Base-by-base conservation (phyloP, 495 filamentous ascomycete genomes). In the Penicillium mononematosum region DNA sequence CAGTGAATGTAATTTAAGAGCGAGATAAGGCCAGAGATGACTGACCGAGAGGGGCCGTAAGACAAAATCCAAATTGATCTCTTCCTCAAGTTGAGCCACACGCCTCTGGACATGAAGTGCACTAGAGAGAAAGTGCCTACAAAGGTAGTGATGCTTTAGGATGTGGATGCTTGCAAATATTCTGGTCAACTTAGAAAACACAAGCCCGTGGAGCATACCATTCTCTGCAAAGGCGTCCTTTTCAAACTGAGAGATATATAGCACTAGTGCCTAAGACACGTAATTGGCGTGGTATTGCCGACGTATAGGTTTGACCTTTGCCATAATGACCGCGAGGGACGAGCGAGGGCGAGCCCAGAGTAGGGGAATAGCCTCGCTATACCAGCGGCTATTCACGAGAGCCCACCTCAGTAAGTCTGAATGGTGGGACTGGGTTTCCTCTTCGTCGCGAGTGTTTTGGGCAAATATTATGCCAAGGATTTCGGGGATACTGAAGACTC, bases 351-450 rank as follows among this genome's bases (percentile, higher is more conserved):
- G 36, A 8, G 32, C 16, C 49, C 38, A 52, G 20, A 52, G 24
- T 4, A 29, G 14, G 10, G 22, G 49, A n/a, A 52, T 52, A 9
- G 49, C 38, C 14, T 52, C 36, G 14, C 3, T 20, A 10, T 19
- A 52, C 49, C 38, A 52, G 36, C 14, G 24, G 8, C 20, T 52
- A 38, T 52, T 42, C 4, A 52, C 49, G 4, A 42, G 20, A 2
- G 49, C 49, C 29, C 10, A 49, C 34, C 10, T 12, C 4, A 49
- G 17, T 7, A 49, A n/a, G 31, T 49, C 4, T 2, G 29, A 34
- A n/a, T 46, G 16, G 2, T 27, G 16, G 3, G 45, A 17, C 6
- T 7, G 9, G 6, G 16, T 5, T 6, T 4, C 6, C 1, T 27
- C 12, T n/a, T 46, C 45, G 8, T 11, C 2, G 7, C 1, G 1